Evolutionary conservation across 768 basidiomycete species (phyloP).

Genomic region (Kwoniella heveanensis): DNA sequence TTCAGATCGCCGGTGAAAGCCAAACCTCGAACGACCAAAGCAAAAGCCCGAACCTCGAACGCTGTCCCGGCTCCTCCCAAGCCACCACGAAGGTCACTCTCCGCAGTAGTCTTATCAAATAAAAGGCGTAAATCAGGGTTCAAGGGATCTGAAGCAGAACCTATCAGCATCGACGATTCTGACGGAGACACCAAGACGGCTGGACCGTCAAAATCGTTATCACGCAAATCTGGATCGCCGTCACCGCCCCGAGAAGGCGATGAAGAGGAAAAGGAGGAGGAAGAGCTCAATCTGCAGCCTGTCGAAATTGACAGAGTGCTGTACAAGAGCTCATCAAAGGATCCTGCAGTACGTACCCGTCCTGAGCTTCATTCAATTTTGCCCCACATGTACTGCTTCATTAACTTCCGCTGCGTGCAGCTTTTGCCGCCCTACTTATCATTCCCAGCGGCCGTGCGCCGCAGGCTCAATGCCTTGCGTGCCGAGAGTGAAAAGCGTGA

Average conservation of each 20-base stretch:
- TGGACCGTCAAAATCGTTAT: conserved; percentile 13
- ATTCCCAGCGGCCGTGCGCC: conserved; percentile 34
- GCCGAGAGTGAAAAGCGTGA: conserved; percentile 30
- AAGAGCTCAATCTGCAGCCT: conserved; percentile 4
- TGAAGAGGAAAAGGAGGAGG: neutral
- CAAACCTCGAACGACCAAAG: conserved; percentile 19
- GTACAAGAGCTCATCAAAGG: conserved; percentile 33
- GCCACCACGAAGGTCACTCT: conserved; percentile 19
- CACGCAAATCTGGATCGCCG: conserved; percentile 6
- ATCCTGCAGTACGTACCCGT: conserved; percentile 25
- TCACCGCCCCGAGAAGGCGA: conserved; percentile 5
- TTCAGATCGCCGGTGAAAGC: conserved; percentile 27
- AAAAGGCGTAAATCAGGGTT: neutral
- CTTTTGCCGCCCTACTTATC: conserved; percentile 40
- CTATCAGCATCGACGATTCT: conserved; percentile 40
- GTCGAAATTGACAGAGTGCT: conserved; percentile 23
- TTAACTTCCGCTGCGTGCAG: conserved; percentile 11
- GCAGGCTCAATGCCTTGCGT: conserved; percentile 20
- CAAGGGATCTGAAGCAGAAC: conserved; percentile 19
- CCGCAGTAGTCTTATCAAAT: conserved; percentile 4
- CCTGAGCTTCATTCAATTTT: too few species aligned
- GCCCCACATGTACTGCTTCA: too few species aligned
- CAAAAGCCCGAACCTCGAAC: conserved; percentile 20
- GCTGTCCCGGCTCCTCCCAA: conserved; percentile 5
- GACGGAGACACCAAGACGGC: conserved; percentile 24